phyloP scores from a whole-genome alignment of 2,329 filamentous ascomycete genomes.

The Scytalidium lignicola region DNA sequence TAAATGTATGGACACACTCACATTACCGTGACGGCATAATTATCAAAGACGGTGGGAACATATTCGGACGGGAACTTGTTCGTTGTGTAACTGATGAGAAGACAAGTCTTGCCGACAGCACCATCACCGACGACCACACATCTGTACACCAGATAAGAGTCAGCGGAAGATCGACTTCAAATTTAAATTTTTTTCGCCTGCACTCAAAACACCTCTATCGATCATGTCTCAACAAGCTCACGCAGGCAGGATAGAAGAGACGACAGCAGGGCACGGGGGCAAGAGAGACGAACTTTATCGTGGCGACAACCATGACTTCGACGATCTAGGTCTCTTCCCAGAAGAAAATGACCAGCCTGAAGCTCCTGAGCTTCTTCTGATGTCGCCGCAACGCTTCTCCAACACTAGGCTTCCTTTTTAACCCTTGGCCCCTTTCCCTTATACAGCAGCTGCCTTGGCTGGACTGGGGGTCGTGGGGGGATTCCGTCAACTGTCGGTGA shows the following conservation, averaged over 20 bases:
- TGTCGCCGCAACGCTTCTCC: background rate
- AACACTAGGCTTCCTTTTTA: background rate
- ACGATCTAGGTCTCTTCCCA: background rate
- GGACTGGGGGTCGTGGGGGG: background rate
- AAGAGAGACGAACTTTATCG: conserved; percentile 50
- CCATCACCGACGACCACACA: conserved; percentile 99
- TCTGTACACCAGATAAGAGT: conserved; percentile 43
- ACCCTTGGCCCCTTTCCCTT: background rate
- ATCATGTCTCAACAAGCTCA: background rate
- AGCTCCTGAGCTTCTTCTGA: background rate
- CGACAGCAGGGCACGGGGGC: no score
- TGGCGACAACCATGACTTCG: conserved; percentile 46
- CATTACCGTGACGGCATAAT: conserved; percentile 99
- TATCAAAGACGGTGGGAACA: conserved; percentile 98
- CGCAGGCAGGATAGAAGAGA: background rate
- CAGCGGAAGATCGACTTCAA: no score
- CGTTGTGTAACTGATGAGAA: conserved; percentile 98
- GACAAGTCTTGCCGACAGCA: conserved; percentile 98
- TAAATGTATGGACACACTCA: conserved; percentile 48
- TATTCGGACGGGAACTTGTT: conserved; percentile 99
- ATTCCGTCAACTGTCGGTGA: background rate
- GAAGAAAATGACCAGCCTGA: background rate
- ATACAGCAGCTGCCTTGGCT: background rate
- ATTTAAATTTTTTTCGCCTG: no score
- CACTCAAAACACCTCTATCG: background rate